These are phyloP conservation scores for Penicillium sp. DNA, from an alignment of 2,329 filamentous ascomycete species.

Conservation along the genomic window DNA sequence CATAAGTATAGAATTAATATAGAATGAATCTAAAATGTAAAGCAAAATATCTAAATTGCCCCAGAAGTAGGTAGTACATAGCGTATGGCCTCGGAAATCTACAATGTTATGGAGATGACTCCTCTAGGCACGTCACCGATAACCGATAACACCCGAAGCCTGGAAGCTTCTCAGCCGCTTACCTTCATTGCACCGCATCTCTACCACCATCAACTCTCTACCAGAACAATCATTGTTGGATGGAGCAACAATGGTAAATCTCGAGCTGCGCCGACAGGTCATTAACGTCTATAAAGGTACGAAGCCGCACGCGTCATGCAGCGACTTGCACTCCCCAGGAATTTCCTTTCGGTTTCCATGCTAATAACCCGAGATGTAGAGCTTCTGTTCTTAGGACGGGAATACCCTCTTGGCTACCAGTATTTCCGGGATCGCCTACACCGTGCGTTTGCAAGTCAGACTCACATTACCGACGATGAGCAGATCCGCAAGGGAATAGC, in stretches of 20 bases:
- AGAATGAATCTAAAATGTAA: too few relatives aligned
- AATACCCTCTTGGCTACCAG: conserved; percentile 79
- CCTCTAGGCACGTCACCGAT: conserved; percentile 21
- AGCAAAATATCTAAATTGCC: neutral
- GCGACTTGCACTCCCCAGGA: neutral
- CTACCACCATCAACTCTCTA: neutral
- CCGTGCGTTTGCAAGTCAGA: conserved; percentile 77
- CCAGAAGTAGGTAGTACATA: neutral
- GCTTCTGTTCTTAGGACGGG: conserved; percentile 75
- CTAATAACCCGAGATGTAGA: conserved; percentile 51
- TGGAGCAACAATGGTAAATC: conserved; percentile 45
- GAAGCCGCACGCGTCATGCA: neutral
- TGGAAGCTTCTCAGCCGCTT: conserved; percentile 11
- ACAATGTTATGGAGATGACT: neutral
- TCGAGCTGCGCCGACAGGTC: conserved; percentile 69
- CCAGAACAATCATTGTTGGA: neutral
- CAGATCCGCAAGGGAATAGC: conserved; percentile 74
- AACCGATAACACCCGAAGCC: conserved; percentile 20
- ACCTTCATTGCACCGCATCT: neutral
- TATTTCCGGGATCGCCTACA: conserved; percentile 83
- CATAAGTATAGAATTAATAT: too few relatives aligned
- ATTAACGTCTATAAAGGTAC: conserved; percentile 85
- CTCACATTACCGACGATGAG: conserved; percentile 65
- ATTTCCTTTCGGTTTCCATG: neutral
- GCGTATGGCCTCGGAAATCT: neutral